Evolutionary conservation across 2,329 filamentous ascomycete species (phyloP).

Genomic region (Neonectria faginata): DNA sequence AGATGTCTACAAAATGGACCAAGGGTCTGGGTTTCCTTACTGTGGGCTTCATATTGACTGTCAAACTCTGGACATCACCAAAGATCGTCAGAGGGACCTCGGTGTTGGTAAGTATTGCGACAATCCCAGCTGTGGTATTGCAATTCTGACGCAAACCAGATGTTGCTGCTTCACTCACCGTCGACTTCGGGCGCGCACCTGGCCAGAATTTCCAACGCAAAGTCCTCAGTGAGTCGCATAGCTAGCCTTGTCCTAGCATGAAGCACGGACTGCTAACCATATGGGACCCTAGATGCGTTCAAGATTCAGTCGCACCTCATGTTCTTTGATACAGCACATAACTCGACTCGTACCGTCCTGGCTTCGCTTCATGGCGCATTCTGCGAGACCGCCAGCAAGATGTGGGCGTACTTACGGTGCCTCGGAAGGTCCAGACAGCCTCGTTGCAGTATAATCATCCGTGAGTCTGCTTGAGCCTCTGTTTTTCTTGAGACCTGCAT

Average conservation of each 20-base stretch:
- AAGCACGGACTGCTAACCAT: background rate
- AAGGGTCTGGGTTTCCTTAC: constrained; percentile 77
- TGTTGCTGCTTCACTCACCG: constrained; percentile 79
- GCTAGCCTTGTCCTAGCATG: background rate
- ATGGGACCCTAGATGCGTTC: constrained; percentile 66
- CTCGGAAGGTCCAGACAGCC: constrained; percentile 70
- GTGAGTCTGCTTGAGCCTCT: constrained; percentile 55
- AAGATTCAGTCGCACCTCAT: constrained; percentile 87
- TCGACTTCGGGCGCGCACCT: constrained; percentile 78
- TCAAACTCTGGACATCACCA: constrained; percentile 78
- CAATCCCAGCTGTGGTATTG: background rate
- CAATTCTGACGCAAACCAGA: constrained; percentile 31
- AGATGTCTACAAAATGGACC: constrained; percentile 61
- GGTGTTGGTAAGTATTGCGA: constrained; percentile 58
- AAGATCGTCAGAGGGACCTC: constrained; percentile 69
- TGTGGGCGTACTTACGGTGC: constrained; percentile 70
- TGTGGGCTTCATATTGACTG: constrained; percentile 86
- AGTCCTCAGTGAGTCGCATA: constrained; percentile 68
- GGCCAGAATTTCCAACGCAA: constrained; percentile 86
- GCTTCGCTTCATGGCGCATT: constrained; percentile 83
- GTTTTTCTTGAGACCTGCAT: background rate
- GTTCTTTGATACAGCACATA: constrained; percentile 85
- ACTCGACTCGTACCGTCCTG: constrained; percentile 75
- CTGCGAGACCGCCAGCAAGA: constrained; percentile 80
- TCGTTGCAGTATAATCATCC: constrained; percentile 68